Evolutionary conservation across 208 protist genomes (phyloP).

Genomic region (Leishmania martiniquensis): DNA sequence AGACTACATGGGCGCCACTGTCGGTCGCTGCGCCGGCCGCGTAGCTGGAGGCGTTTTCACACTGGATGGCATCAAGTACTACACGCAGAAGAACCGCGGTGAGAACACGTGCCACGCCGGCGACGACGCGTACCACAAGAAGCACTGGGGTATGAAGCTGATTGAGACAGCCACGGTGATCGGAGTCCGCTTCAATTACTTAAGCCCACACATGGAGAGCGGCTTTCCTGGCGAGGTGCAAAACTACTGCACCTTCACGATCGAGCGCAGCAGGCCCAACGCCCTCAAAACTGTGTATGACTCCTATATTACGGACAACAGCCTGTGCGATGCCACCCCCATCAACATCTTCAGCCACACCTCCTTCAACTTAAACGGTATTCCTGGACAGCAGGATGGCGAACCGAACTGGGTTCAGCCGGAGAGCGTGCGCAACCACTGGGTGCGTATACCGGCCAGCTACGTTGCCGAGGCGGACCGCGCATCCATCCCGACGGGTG

Average conservation of each 20-base stretch:
- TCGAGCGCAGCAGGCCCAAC: conserved; percentile 33
- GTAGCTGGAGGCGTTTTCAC: conserved; percentile 50
- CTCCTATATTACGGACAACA: conserved; percentile 44
- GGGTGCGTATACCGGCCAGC: conserved; percentile 43
- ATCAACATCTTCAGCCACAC: conserved; percentile 63
- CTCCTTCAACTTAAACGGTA: conserved; percentile 74
- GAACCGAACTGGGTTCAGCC: conserved; percentile 26
- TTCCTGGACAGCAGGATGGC: conserved; percentile 29
- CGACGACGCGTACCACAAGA: conserved; percentile 60
- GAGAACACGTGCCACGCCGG: conserved; percentile 61
- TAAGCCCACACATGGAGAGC: conserved; percentile 59
- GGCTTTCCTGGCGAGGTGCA: conserved; percentile 63
- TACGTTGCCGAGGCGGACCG: conserved; percentile 39
- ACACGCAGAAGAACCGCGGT: conserved; percentile 27
- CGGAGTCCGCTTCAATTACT: conserved; percentile 29
- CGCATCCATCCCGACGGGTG: conserved; percentile 43
- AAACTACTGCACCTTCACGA: conserved; percentile 48
- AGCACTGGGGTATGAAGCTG: conserved; percentile 49
- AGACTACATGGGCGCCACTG: conserved; percentile 63
- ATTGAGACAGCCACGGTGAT: conserved; percentile 33
- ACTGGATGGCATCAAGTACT: conserved; percentile 47
- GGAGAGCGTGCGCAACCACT: conserved; percentile 42
- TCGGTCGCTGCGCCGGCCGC: conserved; percentile 69
- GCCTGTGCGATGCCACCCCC: conserved; percentile 37
- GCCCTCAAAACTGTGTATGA: conserved; percentile 45